A percentile compares a stretch with the other conserved stretches of the same genome.
Conservation (phyloP, 192 early-diverging fungal genomes). For the Pilobolus umbonatus region DNA sequence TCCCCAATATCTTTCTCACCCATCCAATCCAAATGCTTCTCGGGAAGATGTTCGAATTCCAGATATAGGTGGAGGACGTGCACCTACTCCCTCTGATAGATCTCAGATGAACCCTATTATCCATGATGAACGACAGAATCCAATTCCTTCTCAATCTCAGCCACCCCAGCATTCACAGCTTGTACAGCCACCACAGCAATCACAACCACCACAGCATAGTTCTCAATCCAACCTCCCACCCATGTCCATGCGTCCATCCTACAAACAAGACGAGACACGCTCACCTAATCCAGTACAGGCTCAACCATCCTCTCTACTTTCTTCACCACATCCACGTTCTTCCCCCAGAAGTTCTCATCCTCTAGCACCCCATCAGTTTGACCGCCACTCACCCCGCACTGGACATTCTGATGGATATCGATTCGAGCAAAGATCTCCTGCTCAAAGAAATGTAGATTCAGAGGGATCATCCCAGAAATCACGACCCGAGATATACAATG, state of each 20-base stretch:
- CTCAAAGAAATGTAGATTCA: background rate
- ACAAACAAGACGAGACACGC: slow-evolving; percentile 8
- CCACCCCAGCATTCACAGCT: slow-evolving; percentile 5
- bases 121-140: slow-evolving; percentile 14
- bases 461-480: background rate
- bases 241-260: slow-evolving; percentile 14
- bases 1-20: slow-evolving; percentile 5
- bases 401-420: slow-evolving; percentile 4
- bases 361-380: background rate
- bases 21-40: background rate
- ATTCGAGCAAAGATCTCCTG: slow-evolving; percentile 4
- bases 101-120: slow-evolving; percentile 39
- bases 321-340: slow-evolving; percentile 13
- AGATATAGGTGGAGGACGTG: slow-evolving; percentile 32
- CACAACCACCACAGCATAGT: background rate
- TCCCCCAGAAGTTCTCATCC: slow-evolving; percentile 13
- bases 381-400: slow-evolving; percentile 1
- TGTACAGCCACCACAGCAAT: background rate
- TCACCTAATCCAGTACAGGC: slow-evolving; percentile 21
- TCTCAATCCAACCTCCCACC: slow-evolving; percentile 15
- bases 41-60: slow-evolving; percentile 36
- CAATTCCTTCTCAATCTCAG: too few relatives aligned
- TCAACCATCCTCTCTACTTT: background rate
- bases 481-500: background rate
- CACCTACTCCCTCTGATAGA: slow-evolving; percentile 31